These are phyloP conservation scores for Psilocybe sp. DNA, from an alignment of 768 basidiomycete species.

Conservation along the genomic window DNA sequence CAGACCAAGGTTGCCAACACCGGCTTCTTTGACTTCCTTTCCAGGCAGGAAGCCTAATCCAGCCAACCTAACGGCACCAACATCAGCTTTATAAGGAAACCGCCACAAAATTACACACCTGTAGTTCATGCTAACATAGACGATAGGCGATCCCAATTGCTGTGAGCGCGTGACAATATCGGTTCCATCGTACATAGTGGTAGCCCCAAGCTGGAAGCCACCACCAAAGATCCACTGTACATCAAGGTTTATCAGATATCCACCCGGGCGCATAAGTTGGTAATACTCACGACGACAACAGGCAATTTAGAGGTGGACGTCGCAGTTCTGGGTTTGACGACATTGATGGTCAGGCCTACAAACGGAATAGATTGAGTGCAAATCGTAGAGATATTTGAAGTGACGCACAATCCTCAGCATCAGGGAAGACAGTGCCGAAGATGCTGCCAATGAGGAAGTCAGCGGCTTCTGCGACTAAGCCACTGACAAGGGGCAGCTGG, in stretches of 20 bases:
- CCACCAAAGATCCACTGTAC: conserved; percentile 53
- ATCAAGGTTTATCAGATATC: background rate
- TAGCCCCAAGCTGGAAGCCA: conserved; percentile 26
- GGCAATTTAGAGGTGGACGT: conserved; percentile 44
- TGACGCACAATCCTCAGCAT: conserved; percentile 44
- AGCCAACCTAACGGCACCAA: too few relatives aligned
- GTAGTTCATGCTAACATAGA: conserved; percentile 58
- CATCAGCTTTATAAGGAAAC: too few relatives aligned
- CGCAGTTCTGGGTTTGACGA: conserved; percentile 41
- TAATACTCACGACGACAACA: conserved; percentile 46
- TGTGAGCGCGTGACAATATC: conserved; percentile 47
- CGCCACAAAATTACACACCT: conserved; percentile 17
- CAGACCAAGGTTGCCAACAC: conserved; percentile 61
- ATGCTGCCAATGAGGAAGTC: conserved; percentile 31
- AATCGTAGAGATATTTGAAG: conserved; percentile 11
- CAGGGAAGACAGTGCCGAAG: conserved; percentile 26
- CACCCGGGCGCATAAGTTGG: background rate
- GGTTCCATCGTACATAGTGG: conserved; percentile 40
- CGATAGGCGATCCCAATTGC: conserved; percentile 36
- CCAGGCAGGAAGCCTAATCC: conserved; percentile 45
- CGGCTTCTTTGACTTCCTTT: conserved; percentile 48
- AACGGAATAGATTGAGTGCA: background rate
- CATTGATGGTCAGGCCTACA: conserved; percentile 51
- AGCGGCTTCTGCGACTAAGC: conserved; percentile 30
- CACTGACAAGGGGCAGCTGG: conserved; percentile 29